These are phyloP conservation scores for Piper longum DNA, from an alignment of 164 flowering plant genomes.

Conservation along the genomic window DNA sequence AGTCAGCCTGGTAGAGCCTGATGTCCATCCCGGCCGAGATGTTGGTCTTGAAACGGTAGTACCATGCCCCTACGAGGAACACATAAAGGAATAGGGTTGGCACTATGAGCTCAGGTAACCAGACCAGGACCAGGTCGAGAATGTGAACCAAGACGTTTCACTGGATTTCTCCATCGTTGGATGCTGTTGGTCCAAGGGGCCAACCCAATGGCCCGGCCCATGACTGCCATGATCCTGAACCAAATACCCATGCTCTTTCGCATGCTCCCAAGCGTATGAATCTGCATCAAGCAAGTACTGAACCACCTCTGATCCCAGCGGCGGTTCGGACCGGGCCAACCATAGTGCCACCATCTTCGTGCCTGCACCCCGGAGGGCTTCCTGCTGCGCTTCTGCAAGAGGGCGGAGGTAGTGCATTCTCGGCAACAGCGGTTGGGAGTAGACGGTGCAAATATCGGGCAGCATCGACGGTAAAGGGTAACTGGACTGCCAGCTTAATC, in stretches of 20 bases:
- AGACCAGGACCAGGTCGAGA: slow-evolving; percentile 73
- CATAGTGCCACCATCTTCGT: slow-evolving; percentile 65
- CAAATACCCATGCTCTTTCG: slow-evolving; percentile 82
- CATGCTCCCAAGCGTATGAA: slow-evolving; percentile 92
- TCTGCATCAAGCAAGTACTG: slow-evolving; percentile 87
- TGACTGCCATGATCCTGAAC: slow-evolving; percentile 68
- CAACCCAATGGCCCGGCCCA: slow-evolving; percentile 69
- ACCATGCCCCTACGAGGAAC: slow-evolving; percentile 77
- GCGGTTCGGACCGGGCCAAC: slow-evolving; percentile 77
- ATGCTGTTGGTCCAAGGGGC: slow-evolving; percentile 69
- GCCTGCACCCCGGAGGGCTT: slow-evolving; percentile 68
- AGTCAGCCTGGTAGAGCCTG: slow-evolving; percentile 61
- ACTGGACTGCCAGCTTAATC: slow-evolving; percentile 77
- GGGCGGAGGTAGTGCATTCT: slow-evolving; percentile 88
- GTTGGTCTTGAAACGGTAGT: slow-evolving; percentile 67
- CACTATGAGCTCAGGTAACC: slow-evolving; percentile 91
- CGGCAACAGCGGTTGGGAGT: slow-evolving; percentile 81
- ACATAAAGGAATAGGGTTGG: slow-evolving; percentile 79
- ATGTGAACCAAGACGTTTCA: slow-evolving; percentile 71
- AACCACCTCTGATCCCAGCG: slow-evolving; percentile 82
- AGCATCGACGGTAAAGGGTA: slow-evolving; percentile 55
- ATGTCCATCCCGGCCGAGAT: slow-evolving; percentile 84
- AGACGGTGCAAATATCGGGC: slow-evolving; percentile 60
- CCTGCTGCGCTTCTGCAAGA: slow-evolving; percentile 83
- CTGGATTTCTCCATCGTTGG: slow-evolving; percentile 64